Evolutionary conservation across 352 stramenopile species (phyloP).

Genomic region (Achlya hypogyna): DNA sequence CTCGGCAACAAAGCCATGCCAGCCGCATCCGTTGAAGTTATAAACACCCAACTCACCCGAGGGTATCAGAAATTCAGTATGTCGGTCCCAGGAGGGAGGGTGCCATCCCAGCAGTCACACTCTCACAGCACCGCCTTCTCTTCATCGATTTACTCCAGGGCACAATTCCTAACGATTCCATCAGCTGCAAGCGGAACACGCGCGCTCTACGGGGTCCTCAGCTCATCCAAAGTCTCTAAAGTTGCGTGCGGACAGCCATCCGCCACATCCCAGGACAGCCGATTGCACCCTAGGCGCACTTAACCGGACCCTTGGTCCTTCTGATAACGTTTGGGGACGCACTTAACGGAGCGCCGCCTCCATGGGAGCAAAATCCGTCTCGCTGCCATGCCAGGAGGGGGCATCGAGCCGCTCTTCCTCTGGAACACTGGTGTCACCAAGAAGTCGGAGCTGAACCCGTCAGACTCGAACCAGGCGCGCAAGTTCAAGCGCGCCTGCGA

Average conservation of each 20-base stretch:
- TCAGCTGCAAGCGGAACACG: too few species aligned
- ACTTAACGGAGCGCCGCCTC: not conserved
- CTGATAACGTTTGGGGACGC: not conserved
- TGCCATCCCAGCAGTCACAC: too few species aligned
- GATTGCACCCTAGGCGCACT: not conserved
- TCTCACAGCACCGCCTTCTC: too few species aligned
- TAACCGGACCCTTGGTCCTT: not conserved
- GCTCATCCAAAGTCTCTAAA: not conserved
- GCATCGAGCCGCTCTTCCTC: not conserved
- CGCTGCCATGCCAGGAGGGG: not conserved
- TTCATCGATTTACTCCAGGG: too few species aligned
- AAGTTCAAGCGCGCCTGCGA: not conserved
- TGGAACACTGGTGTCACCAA: not conserved
- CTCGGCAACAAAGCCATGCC: not conserved
- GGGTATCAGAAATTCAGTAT: too few species aligned
- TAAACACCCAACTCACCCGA: not conserved
- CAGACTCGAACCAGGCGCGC: not conserved
- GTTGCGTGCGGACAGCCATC: not conserved
- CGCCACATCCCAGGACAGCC: not conserved
- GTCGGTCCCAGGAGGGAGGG: too few species aligned
- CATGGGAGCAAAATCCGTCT: not conserved
- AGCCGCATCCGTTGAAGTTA: not conserved
- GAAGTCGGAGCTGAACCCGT: not conserved
- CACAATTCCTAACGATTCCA: too few species aligned
- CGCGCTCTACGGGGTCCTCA: too few species aligned